Evolutionary conservation across 306 rosid genomes (phyloP).

Genomic region (Quercus berberidifolia): DNA sequence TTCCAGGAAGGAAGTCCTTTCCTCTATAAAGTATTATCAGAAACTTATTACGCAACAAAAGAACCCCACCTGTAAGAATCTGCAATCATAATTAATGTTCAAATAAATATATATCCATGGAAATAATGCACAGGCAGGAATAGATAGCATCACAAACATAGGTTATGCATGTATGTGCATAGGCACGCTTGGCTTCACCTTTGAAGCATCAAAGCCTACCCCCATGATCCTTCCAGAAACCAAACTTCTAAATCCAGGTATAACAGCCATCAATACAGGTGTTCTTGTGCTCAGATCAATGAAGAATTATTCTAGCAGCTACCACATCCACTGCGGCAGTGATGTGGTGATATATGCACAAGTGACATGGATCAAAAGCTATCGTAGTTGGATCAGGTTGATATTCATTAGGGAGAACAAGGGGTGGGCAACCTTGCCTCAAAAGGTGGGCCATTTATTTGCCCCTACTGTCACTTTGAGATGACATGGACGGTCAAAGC

Average conservation of each 20-base stretch:
- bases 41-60: slow-evolving; percentile 74
- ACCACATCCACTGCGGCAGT: neutral
- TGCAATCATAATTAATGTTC: slow-evolving; percentile 39
- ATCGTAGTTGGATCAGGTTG: neutral
- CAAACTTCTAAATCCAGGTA: neutral
- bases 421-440: neutral
- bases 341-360: neutral
- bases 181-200: neutral
- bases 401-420: neutral
- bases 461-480: neutral
- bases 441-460: neutral
- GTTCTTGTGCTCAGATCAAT: neutral
- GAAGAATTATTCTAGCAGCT: neutral
- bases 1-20: slow-evolving; percentile 73
- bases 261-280: neutral
- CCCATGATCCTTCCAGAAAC: neutral
- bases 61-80: slow-evolving; percentile 80
- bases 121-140: neutral
- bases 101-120: neutral
- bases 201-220: neutral
- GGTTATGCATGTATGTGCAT: neutral
- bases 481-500: neutral
- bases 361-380: neutral
- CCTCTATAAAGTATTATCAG: slow-evolving; percentile 73
- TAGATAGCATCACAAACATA: neutral